These are phyloP conservation scores for Chytriomyces confervae DNA, from an alignment of 192 early-diverging fungal genomes.

Conservation along the genomic window DNA sequence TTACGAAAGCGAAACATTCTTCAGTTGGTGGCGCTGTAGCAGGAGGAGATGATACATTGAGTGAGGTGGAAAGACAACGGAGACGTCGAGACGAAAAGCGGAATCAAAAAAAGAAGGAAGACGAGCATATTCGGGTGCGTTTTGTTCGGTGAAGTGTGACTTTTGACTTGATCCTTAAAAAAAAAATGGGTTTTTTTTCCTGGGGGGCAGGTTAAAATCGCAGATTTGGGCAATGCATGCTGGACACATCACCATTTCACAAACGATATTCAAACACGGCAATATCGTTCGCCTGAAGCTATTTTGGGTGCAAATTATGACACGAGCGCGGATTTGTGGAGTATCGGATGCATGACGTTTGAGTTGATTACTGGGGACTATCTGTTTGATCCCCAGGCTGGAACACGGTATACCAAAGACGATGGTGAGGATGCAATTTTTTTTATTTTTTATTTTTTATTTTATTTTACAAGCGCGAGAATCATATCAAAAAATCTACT, in stretches of 20 bases:
- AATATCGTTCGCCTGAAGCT: slow-evolving; percentile 95
- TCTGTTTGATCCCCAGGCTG: slow-evolving; percentile 91
- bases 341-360: slow-evolving; percentile 90
- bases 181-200: too few relatives aligned
- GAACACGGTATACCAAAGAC: slow-evolving; percentile 83
- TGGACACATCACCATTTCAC: slow-evolving; percentile 97
- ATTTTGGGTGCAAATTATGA: slow-evolving; percentile 90
- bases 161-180: too few relatives aligned
- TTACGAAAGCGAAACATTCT: slow-evolving; percentile 34
- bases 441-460: too few relatives aligned
- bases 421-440: slow-evolving; percentile 66
- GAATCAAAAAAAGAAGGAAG: slow-evolving; percentile 38
- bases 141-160: too few relatives aligned
- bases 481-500: background rate
- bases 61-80: slow-evolving; percentile 35
- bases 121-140: slow-evolving; percentile 46
- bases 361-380: slow-evolving; percentile 94
- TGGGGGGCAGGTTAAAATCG: slow-evolving; percentile 90
- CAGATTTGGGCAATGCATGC: slow-evolving; percentile 97
- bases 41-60: slow-evolving; percentile 20
- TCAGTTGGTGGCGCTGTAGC: background rate
- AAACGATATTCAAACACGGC: slow-evolving; percentile 95
- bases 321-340: slow-evolving; percentile 89
- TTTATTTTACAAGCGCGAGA: too few relatives aligned
- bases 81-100: slow-evolving; percentile 42